A percentile compares a stretch with the other conserved stretches of the same genome.
Evolutionary conservation across 106 monocot genomes (phyloP).

Genomic region (Narthecium ossifragum): DNA sequence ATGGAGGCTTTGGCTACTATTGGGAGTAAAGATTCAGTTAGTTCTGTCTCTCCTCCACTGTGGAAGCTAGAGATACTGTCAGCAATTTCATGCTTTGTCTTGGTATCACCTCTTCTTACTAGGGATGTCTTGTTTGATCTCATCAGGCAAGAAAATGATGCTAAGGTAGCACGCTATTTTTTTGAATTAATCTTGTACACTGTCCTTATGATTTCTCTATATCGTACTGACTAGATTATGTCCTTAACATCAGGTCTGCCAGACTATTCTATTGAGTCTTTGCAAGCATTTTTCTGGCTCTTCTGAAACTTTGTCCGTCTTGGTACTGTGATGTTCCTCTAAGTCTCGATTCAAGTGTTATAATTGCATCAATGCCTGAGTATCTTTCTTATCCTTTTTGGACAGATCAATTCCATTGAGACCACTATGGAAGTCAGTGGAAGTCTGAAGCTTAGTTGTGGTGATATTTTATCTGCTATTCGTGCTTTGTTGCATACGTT

Average conservation of each 20-base stretch:
- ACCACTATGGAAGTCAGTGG: conserved; percentile 28
- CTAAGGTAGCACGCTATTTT: conserved; percentile 39
- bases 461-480: conserved; percentile 33
- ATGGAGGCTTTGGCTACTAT: conserved; percentile 25
- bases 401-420: conserved; percentile 32
- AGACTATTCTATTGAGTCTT: conserved; percentile 35
- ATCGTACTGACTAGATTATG: not conserved
- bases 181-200: not conserved
- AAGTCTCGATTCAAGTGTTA: too few relatives aligned
- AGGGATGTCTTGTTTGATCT: conserved; percentile 62
- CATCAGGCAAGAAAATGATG: conserved; percentile 40
- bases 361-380: too few relatives aligned
- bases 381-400: not conserved
- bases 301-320: conserved; percentile 26
- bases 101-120: conserved; percentile 43
- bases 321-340: conserved; percentile 36
- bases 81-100: conserved; percentile 54
- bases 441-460: conserved; percentile 13
- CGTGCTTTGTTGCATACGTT: conserved; percentile 36
- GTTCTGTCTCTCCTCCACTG: conserved; percentile 26
- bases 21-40: conserved; percentile 20
- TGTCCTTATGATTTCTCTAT: not conserved
- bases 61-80: conserved; percentile 54
- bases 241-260: conserved; percentile 39
- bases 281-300: conserved; percentile 49